A percentile compares a stretch with the other conserved stretches of the same genome.
Conservation (phyloP, 2,329 filamentous ascomycete species). For the Exophiala bonariae region DNA sequence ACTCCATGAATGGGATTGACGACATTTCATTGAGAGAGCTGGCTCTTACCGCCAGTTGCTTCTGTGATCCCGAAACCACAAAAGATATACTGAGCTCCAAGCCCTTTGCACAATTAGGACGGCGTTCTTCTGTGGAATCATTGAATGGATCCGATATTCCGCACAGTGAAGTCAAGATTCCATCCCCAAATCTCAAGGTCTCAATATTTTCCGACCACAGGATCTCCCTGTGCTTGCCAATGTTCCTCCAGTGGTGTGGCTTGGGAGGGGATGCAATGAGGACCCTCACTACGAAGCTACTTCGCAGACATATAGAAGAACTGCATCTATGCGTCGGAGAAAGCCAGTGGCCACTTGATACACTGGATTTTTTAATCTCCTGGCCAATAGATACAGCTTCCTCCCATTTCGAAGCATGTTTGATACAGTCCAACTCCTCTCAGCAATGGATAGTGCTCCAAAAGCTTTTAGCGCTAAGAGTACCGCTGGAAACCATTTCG, state of each 20-base stretch:
- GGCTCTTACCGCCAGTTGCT: slow-evolving; percentile 7
- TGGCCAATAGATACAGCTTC: slow-evolving; percentile 4
- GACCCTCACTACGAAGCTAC: slow-evolving; percentile 7
- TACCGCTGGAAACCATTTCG: slow-evolving; percentile 4
- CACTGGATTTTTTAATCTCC: slow-evolving; percentile 5
- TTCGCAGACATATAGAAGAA: slow-evolving; percentile 8
- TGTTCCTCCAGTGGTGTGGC: slow-evolving; percentile 2
- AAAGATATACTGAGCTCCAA: slow-evolving; percentile 2
- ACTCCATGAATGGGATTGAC: background rate
- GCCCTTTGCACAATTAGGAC: background rate
- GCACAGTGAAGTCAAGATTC: background rate
- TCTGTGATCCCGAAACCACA: slow-evolving; percentile 2
- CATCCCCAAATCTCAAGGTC: background rate
- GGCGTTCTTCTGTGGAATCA: no score
- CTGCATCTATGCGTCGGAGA: background rate
- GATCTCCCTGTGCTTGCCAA: background rate
- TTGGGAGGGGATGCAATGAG: background rate
- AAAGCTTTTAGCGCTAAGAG: slow-evolving; percentile 3
- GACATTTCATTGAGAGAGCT: slow-evolving; percentile 1
- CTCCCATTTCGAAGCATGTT: slow-evolving; percentile 2
- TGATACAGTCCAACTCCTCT: slow-evolving; percentile 2
- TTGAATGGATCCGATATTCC: no score
- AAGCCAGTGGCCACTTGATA: slow-evolving; percentile 5
- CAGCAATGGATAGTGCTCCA: slow-evolving; percentile 6
- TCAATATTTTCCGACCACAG: slow-evolving; percentile 2